Percentiles rank a stretch among this genome's conserved stretches.
Evolutionary conservation across 1,284 basidiomycete genomes (phyloP).

Genomic region (Moesziomyces antarcticus): DNA sequence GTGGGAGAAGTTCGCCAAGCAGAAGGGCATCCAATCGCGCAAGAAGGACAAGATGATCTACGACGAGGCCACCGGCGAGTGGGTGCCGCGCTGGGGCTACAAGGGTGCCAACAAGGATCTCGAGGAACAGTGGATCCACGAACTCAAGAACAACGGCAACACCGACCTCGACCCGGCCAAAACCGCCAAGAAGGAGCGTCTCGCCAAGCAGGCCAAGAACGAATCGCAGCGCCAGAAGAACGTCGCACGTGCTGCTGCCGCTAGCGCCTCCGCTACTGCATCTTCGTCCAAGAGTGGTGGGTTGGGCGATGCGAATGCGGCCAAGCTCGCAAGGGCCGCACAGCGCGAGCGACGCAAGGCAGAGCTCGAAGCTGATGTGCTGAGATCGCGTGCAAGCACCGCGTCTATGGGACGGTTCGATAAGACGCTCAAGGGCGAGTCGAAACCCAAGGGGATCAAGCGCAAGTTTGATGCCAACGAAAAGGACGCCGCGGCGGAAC

Average conservation of each 20-base stretch:
- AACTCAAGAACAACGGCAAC: constrained; percentile 83
- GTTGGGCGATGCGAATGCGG: constrained; percentile 42
- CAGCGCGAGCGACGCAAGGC: constrained; percentile 74
- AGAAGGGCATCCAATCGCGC: constrained; percentile 86
- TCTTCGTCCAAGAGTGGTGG: constrained; percentile 12
- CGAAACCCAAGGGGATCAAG: constrained; percentile 82
- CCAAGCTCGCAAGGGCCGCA: constrained; percentile 44
- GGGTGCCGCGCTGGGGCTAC: constrained; percentile 91
- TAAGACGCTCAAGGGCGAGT: constrained; percentile 85
- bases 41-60: constrained; percentile 85
- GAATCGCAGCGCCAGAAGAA: constrained; percentile 84
- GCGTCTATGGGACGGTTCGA: constrained; percentile 91
- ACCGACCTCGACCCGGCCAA: constrained; percentile 81
- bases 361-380: constrained; percentile 81
- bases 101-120: constrained; percentile 81
- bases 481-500: constrained; percentile 76
- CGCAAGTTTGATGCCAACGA: constrained; percentile 91
- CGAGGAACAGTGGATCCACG: constrained; percentile 92
- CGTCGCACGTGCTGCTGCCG: constrained; percentile 71
- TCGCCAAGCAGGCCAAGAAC: constrained; percentile 85
- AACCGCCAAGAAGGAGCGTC: constrained; percentile 79
- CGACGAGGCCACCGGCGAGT: constrained; percentile 94
- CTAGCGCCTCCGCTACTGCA: constrained; percentile 7
- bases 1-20: constrained; percentile 94
- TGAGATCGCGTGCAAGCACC: constrained; percentile 83